Conservation (phyloP, 768 basidiomycete species). For the Pholiota conissans region DNA sequence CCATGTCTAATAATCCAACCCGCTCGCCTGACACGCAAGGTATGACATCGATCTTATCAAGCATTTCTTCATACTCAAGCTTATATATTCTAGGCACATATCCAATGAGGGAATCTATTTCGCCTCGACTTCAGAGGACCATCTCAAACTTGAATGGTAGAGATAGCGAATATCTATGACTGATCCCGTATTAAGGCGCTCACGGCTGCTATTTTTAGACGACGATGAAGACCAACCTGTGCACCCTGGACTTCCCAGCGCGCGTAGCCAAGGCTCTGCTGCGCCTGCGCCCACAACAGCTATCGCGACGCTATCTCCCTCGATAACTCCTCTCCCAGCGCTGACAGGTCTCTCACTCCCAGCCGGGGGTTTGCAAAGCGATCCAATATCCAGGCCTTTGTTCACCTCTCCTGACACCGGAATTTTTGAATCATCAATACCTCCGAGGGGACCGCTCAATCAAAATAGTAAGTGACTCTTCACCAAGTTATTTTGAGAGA, state of each 20-base stretch:
- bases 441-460: constrained; percentile 1
- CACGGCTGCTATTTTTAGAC: neutral
- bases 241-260: neutral
- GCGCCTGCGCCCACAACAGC: neutral
- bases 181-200: neutral
- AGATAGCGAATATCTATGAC: neutral
- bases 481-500: neutral
- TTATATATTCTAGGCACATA: neutral
- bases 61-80: neutral
- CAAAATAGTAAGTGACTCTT: neutral
- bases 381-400: neutral
- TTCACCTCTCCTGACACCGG: neutral
- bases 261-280: neutral
- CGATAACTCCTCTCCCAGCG: neutral
- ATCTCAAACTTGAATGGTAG: neutral
- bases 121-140: neutral
- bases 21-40: neutral
- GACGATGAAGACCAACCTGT: neutral
- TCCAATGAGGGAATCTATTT: neutral
- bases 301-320: neutral
- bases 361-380: neutral
- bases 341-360: neutral
- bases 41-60: neutral
- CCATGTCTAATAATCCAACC: neutral
- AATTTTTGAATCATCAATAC: neutral